Evolutionary conservation across 768 basidiomycete species (phyloP), one percentile per base, ranked within the genome.

Genomic region (Mycena filopes): DNA sequence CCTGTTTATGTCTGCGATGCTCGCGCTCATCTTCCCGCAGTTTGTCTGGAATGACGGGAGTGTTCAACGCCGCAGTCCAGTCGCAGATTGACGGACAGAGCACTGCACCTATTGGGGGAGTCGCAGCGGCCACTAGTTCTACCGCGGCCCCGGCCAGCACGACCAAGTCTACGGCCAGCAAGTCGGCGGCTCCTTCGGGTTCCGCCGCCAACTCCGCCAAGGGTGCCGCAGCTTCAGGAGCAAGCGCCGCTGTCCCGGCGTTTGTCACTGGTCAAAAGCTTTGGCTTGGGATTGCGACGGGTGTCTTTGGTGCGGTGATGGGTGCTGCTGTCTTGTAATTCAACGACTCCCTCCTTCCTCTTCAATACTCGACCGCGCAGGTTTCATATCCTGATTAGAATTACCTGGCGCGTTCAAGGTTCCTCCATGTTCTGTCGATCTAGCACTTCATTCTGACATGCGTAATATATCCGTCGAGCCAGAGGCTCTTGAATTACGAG

Each of bases 41-140:
- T 10, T 68, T 95, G 73, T 69, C 76, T n/a, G 78, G 82, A 60
- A 94, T 94, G 94, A 84, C 82, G 4, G 94, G 94, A 33, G 72
- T 72, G 0, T 96, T 94, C 82, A 89, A 82, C 73, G 69, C 82
- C 1, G 67, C 82, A 2, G 75, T 89, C 20, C 80, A 85, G 56
- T 77, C 83, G 7, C 82, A 91, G 73, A 89, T 95, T 70, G 79
- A 80, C 45, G 90, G 88, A 28, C 83, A 87, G 68, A 80, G 86
- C 1, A 84, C 86, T 4, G 87, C 89, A 1, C 84, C 88, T 43
- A 80, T 86, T 11, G 83, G 82, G n/a, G 80, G 76, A 1, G 67
- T 78, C 0, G 38, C 75, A 3, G 6, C 77, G 18, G 20, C 77
- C 31, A 20, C 78, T 4, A 21, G 74, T 15, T 51, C 76, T 26